Evolutionary conservation across 495 filamentous ascomycete genomes (phyloP), one percentile per base, ranked within the genome.

Genomic region (Neurospora africana): DNA sequence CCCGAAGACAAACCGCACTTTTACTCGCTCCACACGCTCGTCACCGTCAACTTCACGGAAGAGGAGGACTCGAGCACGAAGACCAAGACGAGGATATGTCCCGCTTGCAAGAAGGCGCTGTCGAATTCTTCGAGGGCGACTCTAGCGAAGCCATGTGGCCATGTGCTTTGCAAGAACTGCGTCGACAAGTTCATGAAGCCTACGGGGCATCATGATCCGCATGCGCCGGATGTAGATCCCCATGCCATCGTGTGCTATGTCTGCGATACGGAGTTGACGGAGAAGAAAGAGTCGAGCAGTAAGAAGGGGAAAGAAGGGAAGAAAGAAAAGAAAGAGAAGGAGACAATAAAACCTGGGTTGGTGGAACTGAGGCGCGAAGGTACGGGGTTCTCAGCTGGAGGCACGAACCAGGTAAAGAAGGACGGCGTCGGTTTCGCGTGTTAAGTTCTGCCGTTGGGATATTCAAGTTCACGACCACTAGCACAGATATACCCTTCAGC

Each of bases 71-170:
- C 75, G 17, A 17, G 84, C 5, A 81, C 84, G 9, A 86, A 85
- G 35, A 79, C 83, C 10, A 74, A 83, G 10, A 84, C 86, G 44
- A 85, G 91, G 37, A 87, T 92, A 71, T 99, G 95, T 81, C 95
- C 95, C 0, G 91, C 91, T 69, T 99, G 95, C 82, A 91, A 91
- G 76, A 97, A 95, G 83, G 89, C 82, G 0, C 83, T 99, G 35
- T 90, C 86, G 74, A 98, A 98, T 79, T 87, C 90, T 6, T 89
- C 91, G 19, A 93, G 92, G 78, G 95, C 93, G 10, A 89, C 92
- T 81, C 83, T 99, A 13, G 92, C 93, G 3, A 95, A 94, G 80
- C 94, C 94, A 0, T 99, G 95, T 78, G 95, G 95, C 0, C 95
- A 99, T 76, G 93, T 98, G 4, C 84, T 98, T 8, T 99, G 95